Evolutionary conservation across 257 asterid genomes (phyloP).

Genomic region (Rauvolfia tetraphylla): DNA sequence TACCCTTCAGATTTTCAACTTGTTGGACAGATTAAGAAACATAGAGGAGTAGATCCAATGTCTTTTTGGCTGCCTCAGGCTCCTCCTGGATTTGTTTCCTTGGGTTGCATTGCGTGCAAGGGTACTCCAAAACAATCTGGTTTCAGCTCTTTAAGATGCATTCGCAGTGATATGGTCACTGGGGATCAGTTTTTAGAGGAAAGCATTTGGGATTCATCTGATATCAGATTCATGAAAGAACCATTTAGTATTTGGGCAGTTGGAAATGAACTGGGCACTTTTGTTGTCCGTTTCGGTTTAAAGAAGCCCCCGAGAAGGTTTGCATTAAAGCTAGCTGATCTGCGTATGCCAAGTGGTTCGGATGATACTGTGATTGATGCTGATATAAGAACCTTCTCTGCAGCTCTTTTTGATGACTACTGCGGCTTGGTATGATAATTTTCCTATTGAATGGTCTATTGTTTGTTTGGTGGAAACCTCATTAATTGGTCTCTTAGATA

Average conservation of each 20-base stretch:
- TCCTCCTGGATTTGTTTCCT: constrained; percentile 86
- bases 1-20: constrained; percentile 75
- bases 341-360: constrained; percentile 54
- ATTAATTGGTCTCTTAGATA: background rate
- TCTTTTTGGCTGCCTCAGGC: constrained; percentile 99
- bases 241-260: constrained; percentile 80
- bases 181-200: constrained; percentile 72
- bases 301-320: constrained; percentile 89
- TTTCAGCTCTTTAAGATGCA: constrained; percentile 72
- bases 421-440: constrained; percentile 72
- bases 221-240: constrained; percentile 50
- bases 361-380: constrained; percentile 70
- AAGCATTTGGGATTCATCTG: constrained; percentile 94
- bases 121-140: constrained; percentile 80
- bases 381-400: constrained; percentile 84
- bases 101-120: constrained; percentile 85
- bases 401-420: constrained; percentile 91
- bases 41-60: constrained; percentile 52
- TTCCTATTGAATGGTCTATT: background rate
- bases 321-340: constrained; percentile 77
- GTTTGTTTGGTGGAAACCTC: background rate
- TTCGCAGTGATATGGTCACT: constrained; percentile 79
- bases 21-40: constrained; percentile 72
- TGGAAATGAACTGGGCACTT: constrained; percentile 74
- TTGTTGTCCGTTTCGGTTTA: constrained; percentile 70